These are phyloP conservation scores for Somion occarium DNA, from an alignment of 1,284 basidiomycete species.

Conservation along the genomic window DNA sequence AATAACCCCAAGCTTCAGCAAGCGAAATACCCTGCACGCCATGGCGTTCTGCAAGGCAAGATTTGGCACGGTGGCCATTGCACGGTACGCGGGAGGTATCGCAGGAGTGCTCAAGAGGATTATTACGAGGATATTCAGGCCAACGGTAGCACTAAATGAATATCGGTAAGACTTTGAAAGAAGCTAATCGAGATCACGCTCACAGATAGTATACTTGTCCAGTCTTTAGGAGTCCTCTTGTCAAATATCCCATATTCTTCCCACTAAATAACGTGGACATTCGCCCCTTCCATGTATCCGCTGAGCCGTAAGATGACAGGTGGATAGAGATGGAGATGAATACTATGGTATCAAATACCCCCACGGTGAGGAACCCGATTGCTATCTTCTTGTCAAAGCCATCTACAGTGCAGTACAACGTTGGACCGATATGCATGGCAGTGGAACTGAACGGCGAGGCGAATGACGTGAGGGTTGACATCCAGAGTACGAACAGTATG, in stretches of 20 bases:
- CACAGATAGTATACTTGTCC: conserved; percentile 3
- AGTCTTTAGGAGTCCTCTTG: background rate
- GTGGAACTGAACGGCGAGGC: conserved; percentile 3
- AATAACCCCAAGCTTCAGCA: too few relatives aligned
- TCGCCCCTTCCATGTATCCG: background rate
- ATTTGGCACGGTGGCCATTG: too few relatives aligned
- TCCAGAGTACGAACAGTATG: conserved; percentile 4
- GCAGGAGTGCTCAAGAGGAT: too few relatives aligned
- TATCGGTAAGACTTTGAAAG: background rate
- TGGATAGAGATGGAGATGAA: conserved; percentile 3
- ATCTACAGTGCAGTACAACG: conserved; percentile 2
- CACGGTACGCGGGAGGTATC: too few relatives aligned
- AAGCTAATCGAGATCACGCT: background rate
- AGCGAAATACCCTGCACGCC: too few relatives aligned
- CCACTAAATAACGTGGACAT: conserved; percentile 5
- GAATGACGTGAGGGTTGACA: conserved; percentile 4
- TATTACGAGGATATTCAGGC: background rate
- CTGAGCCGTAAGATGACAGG: background rate
- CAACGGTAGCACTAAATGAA: background rate
- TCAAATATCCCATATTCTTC: conserved; percentile 4
- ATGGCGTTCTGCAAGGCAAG: too few relatives aligned
- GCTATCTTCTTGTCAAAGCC: conserved; percentile 2
- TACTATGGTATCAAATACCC: conserved; percentile 6
- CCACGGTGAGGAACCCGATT: conserved; percentile 3
- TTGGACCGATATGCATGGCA: conserved; percentile 5